Conservation (phyloP, 2,329 filamentous ascomycete genomes). For the Colletotrichum musae region DNA sequence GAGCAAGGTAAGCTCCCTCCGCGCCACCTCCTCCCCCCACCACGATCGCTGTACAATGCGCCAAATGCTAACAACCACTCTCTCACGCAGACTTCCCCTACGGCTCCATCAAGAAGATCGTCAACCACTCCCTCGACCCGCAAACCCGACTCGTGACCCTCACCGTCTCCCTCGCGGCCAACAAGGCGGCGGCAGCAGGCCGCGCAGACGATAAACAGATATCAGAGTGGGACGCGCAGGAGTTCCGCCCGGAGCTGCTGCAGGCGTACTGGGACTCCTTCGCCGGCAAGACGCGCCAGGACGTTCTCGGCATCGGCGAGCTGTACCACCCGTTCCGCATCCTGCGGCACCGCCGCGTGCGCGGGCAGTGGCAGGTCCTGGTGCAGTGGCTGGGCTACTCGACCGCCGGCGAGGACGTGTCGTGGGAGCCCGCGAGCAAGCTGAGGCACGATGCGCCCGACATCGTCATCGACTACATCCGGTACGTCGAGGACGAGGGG, state of each 20-base stretch:
- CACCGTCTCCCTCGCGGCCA: conserved; percentile 20
- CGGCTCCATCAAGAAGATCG: conserved; percentile 31
- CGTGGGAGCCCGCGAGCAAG: conserved; percentile 35
- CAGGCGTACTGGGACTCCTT: conserved; percentile 33
- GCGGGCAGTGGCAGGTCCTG: conserved; percentile 36
- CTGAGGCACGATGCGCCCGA: conserved; percentile 30
- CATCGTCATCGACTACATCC: conserved; percentile 28
- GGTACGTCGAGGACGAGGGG: conserved; percentile 21
- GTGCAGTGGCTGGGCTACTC: conserved; percentile 38
- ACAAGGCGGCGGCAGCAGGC: not conserved
- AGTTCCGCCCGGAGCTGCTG: conserved; percentile 25
- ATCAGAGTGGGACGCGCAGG: conserved; percentile 37
- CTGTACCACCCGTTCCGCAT: conserved; percentile 35
- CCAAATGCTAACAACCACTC: not conserved
- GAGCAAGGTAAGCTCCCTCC: conserved; percentile 20
- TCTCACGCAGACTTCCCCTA: conserved; percentile 23
- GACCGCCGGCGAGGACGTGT: conserved; percentile 26
- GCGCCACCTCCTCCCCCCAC: not conserved
- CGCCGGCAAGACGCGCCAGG: conserved; percentile 31
- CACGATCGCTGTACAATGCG: not conserved
- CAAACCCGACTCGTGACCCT: conserved; percentile 31
- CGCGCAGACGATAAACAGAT: not conserved
- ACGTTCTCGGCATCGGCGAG: conserved; percentile 33
- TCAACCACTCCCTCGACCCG: conserved; percentile 22
- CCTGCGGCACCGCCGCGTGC: conserved; percentile 32